Base-by-base conservation (phyloP, 441 rosid genomes). In the Omphalea diandra region DNA sequence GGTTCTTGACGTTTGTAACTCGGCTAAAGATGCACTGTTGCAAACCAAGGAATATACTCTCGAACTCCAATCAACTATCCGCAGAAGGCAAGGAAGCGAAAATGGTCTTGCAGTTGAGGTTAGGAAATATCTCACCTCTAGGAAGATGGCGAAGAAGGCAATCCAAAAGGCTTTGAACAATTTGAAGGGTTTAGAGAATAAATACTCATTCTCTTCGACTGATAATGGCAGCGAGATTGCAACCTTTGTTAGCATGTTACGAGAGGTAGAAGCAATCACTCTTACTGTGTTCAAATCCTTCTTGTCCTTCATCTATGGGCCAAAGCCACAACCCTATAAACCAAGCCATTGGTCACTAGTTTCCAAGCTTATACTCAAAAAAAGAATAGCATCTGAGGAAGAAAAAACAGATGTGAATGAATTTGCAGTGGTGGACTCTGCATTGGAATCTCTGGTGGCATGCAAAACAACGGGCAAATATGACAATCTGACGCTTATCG, bases 351-450 rank as follows among this genome's bases (percentile, higher is more conserved):
- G 80, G 82, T 77, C 84, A 27, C 0, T 77, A 0, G 72, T 82
- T 70, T 82, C 84, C 61, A 88, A 84, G 74, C 61, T 82, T 50
- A 73, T 76, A 68, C 67, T 65, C 57, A 58, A 31, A 7, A 82
- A 70, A 26, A 78, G 69, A 66, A 75, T 71, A 11, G 58, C 72
- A 9, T 73, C 58, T 2, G 68, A 73, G 49, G 72, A 47, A n/a
- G 75, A 55, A 36, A 70, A 50, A 66, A 41, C 53, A 24, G 31
- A 46, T 4, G 31, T 8, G 1, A 83, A 79, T 17, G 82, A 74
- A 68, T 75, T 85, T 60, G 73, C 74, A 61, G 66, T 0, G 58
- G 67, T 69, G 10, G 85, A 83, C 29, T 62, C 69, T 12, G 73
- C 73, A 18, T 32, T 80, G 35, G 70, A 76, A 32, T 59, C 73